Percentiles rank a stretch among this genome's conserved stretches.
Conservation (phyloP, 2,329 filamentous ascomycete species). For the Didymella glomerata region DNA sequence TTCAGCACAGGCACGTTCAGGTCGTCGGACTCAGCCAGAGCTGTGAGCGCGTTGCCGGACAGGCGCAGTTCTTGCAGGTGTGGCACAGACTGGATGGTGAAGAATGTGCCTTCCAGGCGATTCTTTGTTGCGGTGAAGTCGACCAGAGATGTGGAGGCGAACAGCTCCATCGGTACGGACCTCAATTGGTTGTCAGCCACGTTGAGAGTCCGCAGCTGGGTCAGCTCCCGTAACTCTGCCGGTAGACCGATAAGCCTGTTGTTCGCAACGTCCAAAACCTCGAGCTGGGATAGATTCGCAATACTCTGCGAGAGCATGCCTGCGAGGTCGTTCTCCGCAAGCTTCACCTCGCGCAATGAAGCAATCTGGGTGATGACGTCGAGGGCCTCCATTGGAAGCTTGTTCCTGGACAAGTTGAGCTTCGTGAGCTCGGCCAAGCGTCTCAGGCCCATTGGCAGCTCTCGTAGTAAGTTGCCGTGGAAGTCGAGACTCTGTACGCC, state of each 20-base stretch:
- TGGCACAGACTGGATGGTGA: constrained; percentile 67
- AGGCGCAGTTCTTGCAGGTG: constrained; percentile 79
- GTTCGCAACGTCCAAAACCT: constrained; percentile 80
- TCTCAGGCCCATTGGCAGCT: constrained; percentile 78
- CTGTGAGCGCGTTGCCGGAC: constrained; percentile 75
- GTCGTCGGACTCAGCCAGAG: constrained; percentile 57
- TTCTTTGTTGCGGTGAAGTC: constrained; percentile 83
- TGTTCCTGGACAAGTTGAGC: constrained; percentile 86
- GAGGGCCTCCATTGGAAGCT: constrained; percentile 75
- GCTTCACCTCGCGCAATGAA: constrained; percentile 78
- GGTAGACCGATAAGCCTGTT: constrained; percentile 81
- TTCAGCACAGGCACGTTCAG: constrained; percentile 76
- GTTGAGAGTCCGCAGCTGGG: constrained; percentile 77
- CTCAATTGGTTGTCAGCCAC: constrained; percentile 80
- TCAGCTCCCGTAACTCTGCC: constrained; percentile 70
- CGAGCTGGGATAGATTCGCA: constrained; percentile 71
- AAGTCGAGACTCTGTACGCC: constrained; percentile 83
- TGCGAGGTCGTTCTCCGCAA: constrained; percentile 61
- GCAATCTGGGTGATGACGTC: constrained; percentile 77
- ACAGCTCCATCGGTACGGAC: constrained; percentile 72
- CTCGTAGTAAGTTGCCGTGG: constrained; percentile 80
- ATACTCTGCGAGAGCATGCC: constrained; percentile 67
- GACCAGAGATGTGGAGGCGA: constrained; percentile 73
- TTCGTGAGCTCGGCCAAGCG: constrained; percentile 77
- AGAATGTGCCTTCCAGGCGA: constrained; percentile 73